phyloP scores from a whole-genome alignment of 2,329 filamentous ascomycete genomes.

The Uncinocarpus reesii region DNA sequence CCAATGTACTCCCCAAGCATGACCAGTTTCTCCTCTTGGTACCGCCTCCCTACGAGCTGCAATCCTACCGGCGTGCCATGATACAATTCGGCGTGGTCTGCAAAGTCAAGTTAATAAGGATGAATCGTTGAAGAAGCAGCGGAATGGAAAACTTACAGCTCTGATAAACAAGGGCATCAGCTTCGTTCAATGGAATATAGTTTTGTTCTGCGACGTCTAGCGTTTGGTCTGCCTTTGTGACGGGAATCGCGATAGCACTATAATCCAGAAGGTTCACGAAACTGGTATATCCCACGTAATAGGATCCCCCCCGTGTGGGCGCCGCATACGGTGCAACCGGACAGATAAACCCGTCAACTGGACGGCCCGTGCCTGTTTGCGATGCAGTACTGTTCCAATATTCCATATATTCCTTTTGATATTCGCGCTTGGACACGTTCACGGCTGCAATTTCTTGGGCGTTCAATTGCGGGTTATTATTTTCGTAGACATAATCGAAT shows the following conservation, averaged over 20 bases:
- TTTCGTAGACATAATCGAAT: constrained; percentile 23
- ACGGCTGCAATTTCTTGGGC: constrained; percentile 29
- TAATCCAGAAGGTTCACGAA: constrained; percentile 50
- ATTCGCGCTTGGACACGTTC: constrained; percentile 46
- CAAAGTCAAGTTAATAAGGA: background rate
- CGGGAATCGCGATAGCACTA: constrained; percentile 44
- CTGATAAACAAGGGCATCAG: constrained; percentile 37
- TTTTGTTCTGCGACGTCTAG: constrained; percentile 35
- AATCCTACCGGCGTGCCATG: constrained; percentile 41
- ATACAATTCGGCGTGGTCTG: constrained; percentile 42
- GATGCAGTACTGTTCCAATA: constrained; percentile 51
- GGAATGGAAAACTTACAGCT: constrained; percentile 36
- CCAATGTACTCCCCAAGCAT: constrained; percentile 29
- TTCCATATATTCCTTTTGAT: constrained; percentile 45
- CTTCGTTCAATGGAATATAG: constrained; percentile 33
- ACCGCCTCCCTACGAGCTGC: constrained; percentile 41
- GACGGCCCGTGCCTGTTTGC: constrained; percentile 39
- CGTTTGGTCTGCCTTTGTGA: constrained; percentile 44
- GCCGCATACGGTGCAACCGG: constrained; percentile 37
- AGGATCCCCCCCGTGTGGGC: constrained; percentile 35
- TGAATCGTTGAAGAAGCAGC: background rate
- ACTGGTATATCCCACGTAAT: constrained; percentile 37
- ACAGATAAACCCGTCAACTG: constrained; percentile 44
- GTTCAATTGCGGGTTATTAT: constrained; percentile 34
- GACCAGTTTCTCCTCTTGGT: constrained; percentile 44